Conservation (phyloP, 371 early-diverging fungal genomes). For the Globomyces sp. region DNA sequence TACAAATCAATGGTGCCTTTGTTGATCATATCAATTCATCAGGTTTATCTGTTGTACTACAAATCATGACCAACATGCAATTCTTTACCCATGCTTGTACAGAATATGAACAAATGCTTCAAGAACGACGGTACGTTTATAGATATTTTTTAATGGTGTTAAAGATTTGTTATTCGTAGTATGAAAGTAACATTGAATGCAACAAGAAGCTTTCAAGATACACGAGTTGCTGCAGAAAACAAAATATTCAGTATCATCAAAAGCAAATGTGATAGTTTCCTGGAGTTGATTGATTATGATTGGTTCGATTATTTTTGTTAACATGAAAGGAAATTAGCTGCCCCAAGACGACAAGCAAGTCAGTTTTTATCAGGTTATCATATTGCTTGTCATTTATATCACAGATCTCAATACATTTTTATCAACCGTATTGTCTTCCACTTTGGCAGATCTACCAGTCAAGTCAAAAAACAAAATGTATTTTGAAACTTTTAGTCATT, state of each 20-base stretch:
- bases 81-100: conserved; percentile 72
- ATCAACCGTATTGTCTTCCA: conserved; percentile 67
- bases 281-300: conserved; percentile 79
- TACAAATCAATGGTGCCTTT: conserved; percentile 70
- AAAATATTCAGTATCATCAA: conserved; percentile 79
- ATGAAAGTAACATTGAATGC: conserved; percentile 62
- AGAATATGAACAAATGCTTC: conserved; percentile 74
- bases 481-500: conserved; percentile 73
- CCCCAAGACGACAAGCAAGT: background rate
- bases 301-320: conserved; percentile 44
- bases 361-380: background rate
- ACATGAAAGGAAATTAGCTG: conserved; percentile 17
- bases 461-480: conserved; percentile 68
- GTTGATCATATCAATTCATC: conserved; percentile 63
- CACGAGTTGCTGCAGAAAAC: conserved; percentile 69
- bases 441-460: conserved; percentile 66
- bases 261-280: conserved; percentile 75
- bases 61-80: conserved; percentile 79
- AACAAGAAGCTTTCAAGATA: conserved; percentile 68
- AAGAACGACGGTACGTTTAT: conserved; percentile 1
- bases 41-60: conserved; percentile 74
- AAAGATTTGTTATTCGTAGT: conserved; percentile 37
- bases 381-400: too few relatives aligned
- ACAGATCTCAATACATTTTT: conserved; percentile 69
- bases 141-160: conserved; percentile 47